Base-by-base conservation (phyloP, 805 yeast species). In the Myxozyma mucilagina region DNA sequence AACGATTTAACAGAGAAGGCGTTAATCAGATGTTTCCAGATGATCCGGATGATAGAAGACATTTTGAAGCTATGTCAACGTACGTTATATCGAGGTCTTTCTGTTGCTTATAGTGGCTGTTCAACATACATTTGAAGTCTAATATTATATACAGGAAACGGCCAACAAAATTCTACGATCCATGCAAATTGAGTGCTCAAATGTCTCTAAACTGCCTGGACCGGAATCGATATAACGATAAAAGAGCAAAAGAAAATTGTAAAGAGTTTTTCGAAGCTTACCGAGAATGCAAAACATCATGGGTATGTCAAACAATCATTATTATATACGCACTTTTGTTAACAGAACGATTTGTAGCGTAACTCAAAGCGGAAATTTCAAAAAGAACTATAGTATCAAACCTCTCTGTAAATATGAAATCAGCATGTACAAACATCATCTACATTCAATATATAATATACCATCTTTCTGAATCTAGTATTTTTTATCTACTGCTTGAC, bases 221-320 rank as follows among this genome's bases (percentile, higher is more conserved):
- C 68, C 74, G 87, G 53, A 89, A 92, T 71, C 80, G 86, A 68
- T 86, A 83, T 78, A 90, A 83, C 78, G 83, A 79, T 78, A 61
- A 61, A 43, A 38, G 38, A 5, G 62, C 62, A 29, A 84, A 71
- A 70, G 84, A 79, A 56, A 80, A 74, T 75, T 90, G 87, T 78
- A 83, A 76, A 73, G 96, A 88, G 61, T 93, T 89, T 71, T 94
- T 93, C 73, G 90, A 87, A 69, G 97, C 97, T 0, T 93, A 93
- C 72, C 80, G 93, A 61, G 99, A 93, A 70, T 93, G 99, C 75
- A 87, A 88, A 72, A 86, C 86, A 70, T 88, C 81, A 63, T 88
- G 92, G 92, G 74, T 82, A 47, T 10, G 63, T 55, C 13, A 35
- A 31, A 16, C 10, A 39, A 3, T 38, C 38, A 29, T 1, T 34